A percentile compares a stretch with the other conserved stretches of the same genome.
Evolutionary conservation across 257 asterid genomes (phyloP).

Genomic region (Solanum virginianum): DNA sequence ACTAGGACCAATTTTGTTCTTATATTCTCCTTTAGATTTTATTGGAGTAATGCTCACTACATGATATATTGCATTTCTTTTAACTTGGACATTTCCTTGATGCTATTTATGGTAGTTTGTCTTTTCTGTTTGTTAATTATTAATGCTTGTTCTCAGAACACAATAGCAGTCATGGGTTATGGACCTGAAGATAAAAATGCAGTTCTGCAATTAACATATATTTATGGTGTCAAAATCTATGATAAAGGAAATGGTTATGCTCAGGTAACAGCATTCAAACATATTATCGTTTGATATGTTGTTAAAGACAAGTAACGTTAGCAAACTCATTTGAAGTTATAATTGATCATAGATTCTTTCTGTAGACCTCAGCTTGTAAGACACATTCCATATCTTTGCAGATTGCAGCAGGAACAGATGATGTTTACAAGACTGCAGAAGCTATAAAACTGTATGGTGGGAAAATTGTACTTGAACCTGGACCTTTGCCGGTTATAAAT

Average conservation of each 20-base stretch:
- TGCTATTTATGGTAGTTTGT: neutral
- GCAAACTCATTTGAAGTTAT: neutral
- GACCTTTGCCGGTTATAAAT: constrained; percentile 27
- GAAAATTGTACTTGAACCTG: constrained; percentile 21
- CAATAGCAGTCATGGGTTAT: constrained; percentile 67
- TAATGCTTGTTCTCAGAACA: constrained; percentile 25
- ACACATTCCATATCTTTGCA: neutral
- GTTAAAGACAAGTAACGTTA: neutral
- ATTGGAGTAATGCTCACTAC: neutral
- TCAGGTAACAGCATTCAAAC: constrained; percentile 27
- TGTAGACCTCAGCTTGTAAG: neutral
- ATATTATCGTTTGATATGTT: neutral
- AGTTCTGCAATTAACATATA: constrained; percentile 60
- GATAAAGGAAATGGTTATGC: constrained; percentile 78
- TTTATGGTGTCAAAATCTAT: constrained; percentile 52
- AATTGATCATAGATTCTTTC: neutral
- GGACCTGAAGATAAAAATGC: constrained; percentile 68
- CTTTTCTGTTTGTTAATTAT: neutral
- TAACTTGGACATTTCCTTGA: neutral
- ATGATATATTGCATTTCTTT: neutral
- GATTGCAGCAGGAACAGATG: constrained; percentile 28
- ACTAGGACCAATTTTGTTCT: neutral
- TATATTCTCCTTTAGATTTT: neutral
- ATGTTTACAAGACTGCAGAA: constrained; percentile 24
- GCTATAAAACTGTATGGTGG: constrained; percentile 18